Conservation (phyloP, 352 stramenopile genomes). For the Globisporangium cylindrosporum region DNA sequence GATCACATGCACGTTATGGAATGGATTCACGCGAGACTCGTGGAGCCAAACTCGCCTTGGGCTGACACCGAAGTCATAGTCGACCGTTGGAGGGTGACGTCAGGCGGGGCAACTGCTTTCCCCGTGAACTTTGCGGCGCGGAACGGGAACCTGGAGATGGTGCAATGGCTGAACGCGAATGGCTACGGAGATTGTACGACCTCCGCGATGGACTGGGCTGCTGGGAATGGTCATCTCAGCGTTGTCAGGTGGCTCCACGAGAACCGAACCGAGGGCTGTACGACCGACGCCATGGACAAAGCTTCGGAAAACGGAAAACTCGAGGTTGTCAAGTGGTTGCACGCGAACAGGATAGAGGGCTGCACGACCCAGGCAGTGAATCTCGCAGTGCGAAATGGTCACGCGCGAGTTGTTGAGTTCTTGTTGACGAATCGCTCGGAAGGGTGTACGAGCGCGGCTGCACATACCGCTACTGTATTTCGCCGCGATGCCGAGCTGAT, state of each 20-base stretch:
- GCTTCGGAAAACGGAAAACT: neutral
- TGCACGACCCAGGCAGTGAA: too few species aligned
- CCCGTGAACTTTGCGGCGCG: neutral
- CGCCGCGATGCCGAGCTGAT: neutral
- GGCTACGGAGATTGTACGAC: neutral
- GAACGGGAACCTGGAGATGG: neutral
- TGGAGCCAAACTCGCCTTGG: neutral
- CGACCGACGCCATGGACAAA: neutral
- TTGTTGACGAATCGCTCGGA: too few species aligned
- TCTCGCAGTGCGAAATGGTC: neutral
- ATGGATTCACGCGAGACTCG: neutral
- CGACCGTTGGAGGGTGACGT: neutral
- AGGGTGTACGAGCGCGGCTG: too few species aligned
- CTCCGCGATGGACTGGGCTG: slow-evolving; percentile 1
- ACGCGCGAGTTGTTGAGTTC: too few species aligned
- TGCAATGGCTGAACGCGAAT: neutral
- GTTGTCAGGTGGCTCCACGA: neutral
- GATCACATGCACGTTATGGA: neutral
- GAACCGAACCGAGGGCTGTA: neutral
- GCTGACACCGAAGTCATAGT: neutral
- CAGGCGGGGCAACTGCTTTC: neutral
- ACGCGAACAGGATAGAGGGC: neutral
- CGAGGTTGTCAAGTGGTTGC: neutral
- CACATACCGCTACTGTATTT: too few species aligned
- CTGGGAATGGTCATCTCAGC: neutral